A percentile compares a stretch with the other conserved stretches of the same genome.
Evolutionary conservation across 495 filamentous ascomycete genomes (phyloP).

Genomic region (Tetracladium setigerum): DNA sequence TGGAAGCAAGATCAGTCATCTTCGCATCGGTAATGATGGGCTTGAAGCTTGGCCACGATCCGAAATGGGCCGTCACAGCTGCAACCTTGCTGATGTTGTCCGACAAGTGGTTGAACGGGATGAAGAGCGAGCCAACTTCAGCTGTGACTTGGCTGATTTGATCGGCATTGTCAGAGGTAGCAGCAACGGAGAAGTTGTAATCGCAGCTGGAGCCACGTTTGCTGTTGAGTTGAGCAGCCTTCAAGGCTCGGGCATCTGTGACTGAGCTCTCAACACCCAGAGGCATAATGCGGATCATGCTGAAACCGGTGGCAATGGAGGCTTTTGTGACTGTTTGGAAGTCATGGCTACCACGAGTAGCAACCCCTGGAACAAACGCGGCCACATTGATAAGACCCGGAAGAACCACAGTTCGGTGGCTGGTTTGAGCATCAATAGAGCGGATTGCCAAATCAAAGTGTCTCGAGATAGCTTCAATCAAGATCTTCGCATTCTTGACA

Average conservation of each 20-base stretch:
- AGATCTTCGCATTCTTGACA: conserved; percentile 96
- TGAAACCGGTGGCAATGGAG: conserved; percentile 72
- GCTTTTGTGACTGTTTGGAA: conserved; percentile 65
- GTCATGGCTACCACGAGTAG: conserved; percentile 55
- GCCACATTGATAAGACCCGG: conserved; percentile 75
- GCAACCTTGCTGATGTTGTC: conserved; percentile 85
- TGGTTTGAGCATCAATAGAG: conserved; percentile 82
- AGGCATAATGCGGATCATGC: conserved; percentile 78
- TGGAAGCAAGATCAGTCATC: conserved; percentile 73
- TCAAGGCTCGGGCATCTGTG: conserved; percentile 63
- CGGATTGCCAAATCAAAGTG: conserved; percentile 77
- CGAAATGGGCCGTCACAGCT: conserved; percentile 73
- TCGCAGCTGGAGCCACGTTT: conserved; percentile 64
- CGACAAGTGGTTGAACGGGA: conserved; percentile 81
- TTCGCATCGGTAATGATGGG: conserved; percentile 82
- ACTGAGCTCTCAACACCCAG: conserved; percentile 66
- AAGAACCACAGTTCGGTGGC: conserved; percentile 67
- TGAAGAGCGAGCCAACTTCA: conserved; percentile 78
- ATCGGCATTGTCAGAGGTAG: conserved; percentile 68
- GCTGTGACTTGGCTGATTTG: conserved; percentile 64
- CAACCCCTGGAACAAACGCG: conserved; percentile 70
- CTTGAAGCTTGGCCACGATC: conserved; percentile 72
- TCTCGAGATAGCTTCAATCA: conserved; percentile 88
- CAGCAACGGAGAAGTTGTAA: conserved; percentile 80
- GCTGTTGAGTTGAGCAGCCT: conserved; percentile 69